These are phyloP conservation scores for Imleria badia DNA, from an alignment of 768 basidiomycete species.

Conservation along the genomic window DNA sequence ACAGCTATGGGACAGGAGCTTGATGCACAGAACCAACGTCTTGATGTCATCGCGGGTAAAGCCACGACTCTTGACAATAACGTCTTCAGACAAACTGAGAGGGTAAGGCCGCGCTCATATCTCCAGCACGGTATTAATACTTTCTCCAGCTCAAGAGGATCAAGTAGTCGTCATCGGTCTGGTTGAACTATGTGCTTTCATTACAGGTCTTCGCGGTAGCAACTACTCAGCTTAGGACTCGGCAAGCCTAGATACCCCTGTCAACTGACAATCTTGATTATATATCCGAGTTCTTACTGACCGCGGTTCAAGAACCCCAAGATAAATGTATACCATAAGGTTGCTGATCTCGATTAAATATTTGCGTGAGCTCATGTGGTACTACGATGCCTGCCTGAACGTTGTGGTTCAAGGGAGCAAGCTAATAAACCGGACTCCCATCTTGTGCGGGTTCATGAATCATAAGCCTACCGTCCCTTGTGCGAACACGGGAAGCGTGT, in stretches of 20 bases:
- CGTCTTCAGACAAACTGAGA: slow-evolving; percentile 80
- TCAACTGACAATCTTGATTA: neutral
- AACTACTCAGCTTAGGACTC: neutral
- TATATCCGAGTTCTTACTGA: neutral
- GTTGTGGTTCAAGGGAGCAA: too few species aligned
- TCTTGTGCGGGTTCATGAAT: too few species aligned
- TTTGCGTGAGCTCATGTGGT: too few species aligned
- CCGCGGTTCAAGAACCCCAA: neutral
- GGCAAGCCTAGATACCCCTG: slow-evolving; percentile 19
- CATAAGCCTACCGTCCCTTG: too few species aligned
- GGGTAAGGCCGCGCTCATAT: slow-evolving; percentile 46
- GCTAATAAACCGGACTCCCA: too few species aligned
- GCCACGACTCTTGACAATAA: slow-evolving; percentile 70
- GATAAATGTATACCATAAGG: neutral
- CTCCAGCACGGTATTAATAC: slow-evolving; percentile 7
- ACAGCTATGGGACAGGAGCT: slow-evolving; percentile 86
- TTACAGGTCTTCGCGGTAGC: neutral
- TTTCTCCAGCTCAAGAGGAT: slow-evolving; percentile 56
- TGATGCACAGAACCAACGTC: slow-evolving; percentile 78
- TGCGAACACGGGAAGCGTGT: too few species aligned
- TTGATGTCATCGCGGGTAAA: slow-evolving; percentile 78
- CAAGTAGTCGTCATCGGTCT: slow-evolving; percentile 36
- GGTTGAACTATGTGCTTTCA: neutral
- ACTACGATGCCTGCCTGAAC: too few species aligned
- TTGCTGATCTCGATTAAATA: neutral